Base-by-base conservation (phyloP, 1,284 basidiomycete genomes). In the Rhodotorula sp. region DNA sequence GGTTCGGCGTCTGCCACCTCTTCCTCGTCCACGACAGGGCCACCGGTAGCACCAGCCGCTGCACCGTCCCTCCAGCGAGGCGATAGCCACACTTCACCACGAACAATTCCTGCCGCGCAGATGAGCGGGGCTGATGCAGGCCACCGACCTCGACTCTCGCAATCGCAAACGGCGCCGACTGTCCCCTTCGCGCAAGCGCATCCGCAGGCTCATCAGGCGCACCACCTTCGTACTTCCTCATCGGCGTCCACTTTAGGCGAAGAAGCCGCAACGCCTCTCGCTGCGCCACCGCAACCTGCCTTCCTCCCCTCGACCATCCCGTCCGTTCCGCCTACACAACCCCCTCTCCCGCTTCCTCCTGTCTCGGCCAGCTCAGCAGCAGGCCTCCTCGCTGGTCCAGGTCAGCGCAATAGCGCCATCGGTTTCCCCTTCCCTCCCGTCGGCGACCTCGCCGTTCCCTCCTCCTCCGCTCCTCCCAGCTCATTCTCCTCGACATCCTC, bases 361-460 rank as follows among this genome's bases (percentile, higher is more conserved):
- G 20, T 10, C 31, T 28, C 40, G n/a, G 55, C 22, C n/a, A 57
- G 26, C 11, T 22, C 31, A 9, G 54, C 30, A 54, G 52, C n/a
- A 30, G 52, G 51, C 7, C 8, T 54, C n/a, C 46, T 34, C 8
- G 30, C 58, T 0, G 58, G 47, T 8, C 62, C 47, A 2, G 62
- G 53, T 15, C 55, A 44, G 26, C 60, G 51, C n/a, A 28, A 24
- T 13, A 63, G 54, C 31, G 62, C 62, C 16, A 55, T 53, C 34
- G 64, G 64, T 4, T 63, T 53, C 31, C 68, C 64, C 31, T 64
- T 63, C 46, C 64, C 67, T 10, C 55, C 65, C 44, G 59, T 67
- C 18, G 53, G 53, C 18, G 59, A 59, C 40, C 37, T 56, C 11
- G 34, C 30, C 24, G 56, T 55, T 7, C 59, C 54, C 3, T 28